phyloP scores from a whole-genome alignment of 1,284 basidiomycete genomes.

The Ustilago vetiveriae region DNA sequence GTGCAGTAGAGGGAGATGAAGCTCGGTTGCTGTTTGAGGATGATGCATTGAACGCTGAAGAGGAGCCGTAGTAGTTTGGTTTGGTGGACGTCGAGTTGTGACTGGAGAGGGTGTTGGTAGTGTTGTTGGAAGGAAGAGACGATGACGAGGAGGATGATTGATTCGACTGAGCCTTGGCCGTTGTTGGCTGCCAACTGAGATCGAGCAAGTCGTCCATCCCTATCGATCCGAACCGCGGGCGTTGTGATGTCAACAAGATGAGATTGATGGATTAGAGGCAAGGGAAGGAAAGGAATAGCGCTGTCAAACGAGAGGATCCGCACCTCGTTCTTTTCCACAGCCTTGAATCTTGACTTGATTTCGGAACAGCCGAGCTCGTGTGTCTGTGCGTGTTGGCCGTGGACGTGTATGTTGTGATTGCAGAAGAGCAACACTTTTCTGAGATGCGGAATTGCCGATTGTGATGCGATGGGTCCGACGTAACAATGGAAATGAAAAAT shows the following conservation, averaged over 20 bases:
- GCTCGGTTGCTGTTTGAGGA: conserved; percentile 11
- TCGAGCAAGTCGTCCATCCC: conserved; percentile 65
- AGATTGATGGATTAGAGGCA: no score
- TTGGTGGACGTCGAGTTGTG: conserved; percentile 5
- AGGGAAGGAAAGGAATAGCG: no score
- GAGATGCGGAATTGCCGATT: neutral
- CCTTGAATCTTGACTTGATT: no score
- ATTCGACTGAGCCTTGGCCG: conserved; percentile 12
- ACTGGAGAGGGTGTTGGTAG: conserved; percentile 14
- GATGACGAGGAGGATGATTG: conserved; percentile 7
- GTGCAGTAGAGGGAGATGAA: conserved; percentile 1
- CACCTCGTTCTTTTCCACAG: no score
- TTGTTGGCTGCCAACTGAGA: conserved; percentile 55
- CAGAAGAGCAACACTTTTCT: neutral
- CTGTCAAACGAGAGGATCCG: no score
- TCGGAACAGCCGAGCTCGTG: conserved; percentile 2
- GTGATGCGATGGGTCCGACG: no score
- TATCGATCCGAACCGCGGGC: conserved; percentile 22
- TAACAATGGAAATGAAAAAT: no score
- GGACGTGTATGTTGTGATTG: neutral
- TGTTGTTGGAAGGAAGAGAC: conserved; percentile 6
- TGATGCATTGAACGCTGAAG: neutral
- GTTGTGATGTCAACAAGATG: conserved; percentile 11
- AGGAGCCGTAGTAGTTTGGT: conserved; percentile 30
- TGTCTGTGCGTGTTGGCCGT: conserved; percentile 7